A percentile compares a stretch with the other conserved stretches of the same genome.
Evolutionary conservation across 441 rosid species (phyloP).

Genomic region (Kokia cookei): DNA sequence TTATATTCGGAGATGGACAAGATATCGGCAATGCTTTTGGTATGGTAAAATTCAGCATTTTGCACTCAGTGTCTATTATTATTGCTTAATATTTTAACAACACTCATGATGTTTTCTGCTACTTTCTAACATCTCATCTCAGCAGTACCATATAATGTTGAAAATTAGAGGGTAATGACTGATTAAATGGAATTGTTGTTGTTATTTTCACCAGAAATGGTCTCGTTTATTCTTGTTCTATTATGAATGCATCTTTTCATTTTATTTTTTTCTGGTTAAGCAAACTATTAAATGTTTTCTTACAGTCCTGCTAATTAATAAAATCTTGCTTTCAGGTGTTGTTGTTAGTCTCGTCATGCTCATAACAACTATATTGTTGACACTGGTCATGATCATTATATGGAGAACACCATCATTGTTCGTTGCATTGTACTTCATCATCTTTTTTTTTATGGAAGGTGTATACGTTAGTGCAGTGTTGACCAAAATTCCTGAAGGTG

Average conservation of each 20-base stretch:
- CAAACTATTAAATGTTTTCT: neutral
- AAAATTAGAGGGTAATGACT: too few species aligned
- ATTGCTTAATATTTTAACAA: too few species aligned
- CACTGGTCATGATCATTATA: constrained; percentile 57
- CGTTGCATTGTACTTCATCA: constrained; percentile 37
- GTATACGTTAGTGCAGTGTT: constrained; percentile 59
- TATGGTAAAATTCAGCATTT: constrained; percentile 18
- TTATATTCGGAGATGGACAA: constrained; percentile 64
- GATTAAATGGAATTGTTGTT: too few species aligned
- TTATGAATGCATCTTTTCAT: too few species aligned
- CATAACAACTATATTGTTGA: constrained; percentile 47
- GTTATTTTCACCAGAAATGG: too few species aligned
- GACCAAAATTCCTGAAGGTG: constrained; percentile 57
- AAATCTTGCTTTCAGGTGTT: constrained; percentile 38
- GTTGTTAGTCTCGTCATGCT: constrained; percentile 70
- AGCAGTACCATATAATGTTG: too few species aligned
- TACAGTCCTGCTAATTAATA: neutral
- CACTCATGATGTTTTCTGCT: too few species aligned
- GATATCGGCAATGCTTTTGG: constrained; percentile 72
- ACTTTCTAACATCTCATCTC: too few species aligned
- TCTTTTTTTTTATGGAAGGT: constrained; percentile 57
- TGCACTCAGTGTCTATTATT: too few species aligned
- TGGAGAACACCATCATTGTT: constrained; percentile 43
- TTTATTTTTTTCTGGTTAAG: neutral
- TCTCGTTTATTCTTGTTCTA: too few species aligned